These are phyloP conservation scores for Dillenia suffruticosa DNA, from an alignment of 164 flowering plant species.

Conservation along the genomic window DNA sequence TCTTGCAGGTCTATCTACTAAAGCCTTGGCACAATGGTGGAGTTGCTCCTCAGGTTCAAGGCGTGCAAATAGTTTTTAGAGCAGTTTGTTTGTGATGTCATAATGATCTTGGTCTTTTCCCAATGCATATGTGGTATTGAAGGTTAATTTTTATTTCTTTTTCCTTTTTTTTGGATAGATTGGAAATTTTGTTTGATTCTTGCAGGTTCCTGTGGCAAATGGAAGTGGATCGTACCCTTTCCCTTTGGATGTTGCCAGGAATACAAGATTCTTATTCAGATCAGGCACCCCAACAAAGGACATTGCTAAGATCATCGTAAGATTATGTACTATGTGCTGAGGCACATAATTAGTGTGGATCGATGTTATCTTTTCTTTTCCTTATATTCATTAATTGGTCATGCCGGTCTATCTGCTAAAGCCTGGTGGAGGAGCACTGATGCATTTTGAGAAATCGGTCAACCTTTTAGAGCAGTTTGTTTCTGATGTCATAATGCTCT, in stretches of 20 bases:
- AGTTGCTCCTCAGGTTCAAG: too few relatives aligned
- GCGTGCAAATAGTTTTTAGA: too few relatives aligned
- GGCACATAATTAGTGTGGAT: neutral
- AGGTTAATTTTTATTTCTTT: neutral
- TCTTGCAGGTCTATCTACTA: constrained; percentile 74
- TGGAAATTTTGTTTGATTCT: constrained; percentile 4
- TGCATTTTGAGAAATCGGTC: constrained; percentile 83
- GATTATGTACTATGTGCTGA: constrained; percentile 9
- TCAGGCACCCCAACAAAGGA: constrained; percentile 70
- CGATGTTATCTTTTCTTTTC: too few relatives aligned
- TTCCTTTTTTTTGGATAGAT: too few relatives aligned
- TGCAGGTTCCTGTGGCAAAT: constrained; percentile 94
- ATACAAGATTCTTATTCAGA: constrained; percentile 91
- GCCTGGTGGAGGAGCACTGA: constrained; percentile 74
- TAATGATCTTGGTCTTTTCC: constrained; percentile 10
- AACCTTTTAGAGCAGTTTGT: constrained; percentile 96
- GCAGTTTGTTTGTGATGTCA: constrained; percentile 66
- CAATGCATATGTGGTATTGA: constrained; percentile 3
- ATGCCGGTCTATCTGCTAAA: constrained; percentile 82
- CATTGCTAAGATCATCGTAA: constrained; percentile 89
- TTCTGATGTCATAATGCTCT: constrained; percentile 22
- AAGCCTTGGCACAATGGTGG: constrained; percentile 81
- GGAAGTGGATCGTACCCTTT: constrained; percentile 85
- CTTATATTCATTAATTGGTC: constrained; percentile 2
- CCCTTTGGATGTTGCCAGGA: constrained; percentile 84